Conservation (phyloP, 2,329 filamentous ascomycete genomes). For the Botrytis paeoniae region DNA sequence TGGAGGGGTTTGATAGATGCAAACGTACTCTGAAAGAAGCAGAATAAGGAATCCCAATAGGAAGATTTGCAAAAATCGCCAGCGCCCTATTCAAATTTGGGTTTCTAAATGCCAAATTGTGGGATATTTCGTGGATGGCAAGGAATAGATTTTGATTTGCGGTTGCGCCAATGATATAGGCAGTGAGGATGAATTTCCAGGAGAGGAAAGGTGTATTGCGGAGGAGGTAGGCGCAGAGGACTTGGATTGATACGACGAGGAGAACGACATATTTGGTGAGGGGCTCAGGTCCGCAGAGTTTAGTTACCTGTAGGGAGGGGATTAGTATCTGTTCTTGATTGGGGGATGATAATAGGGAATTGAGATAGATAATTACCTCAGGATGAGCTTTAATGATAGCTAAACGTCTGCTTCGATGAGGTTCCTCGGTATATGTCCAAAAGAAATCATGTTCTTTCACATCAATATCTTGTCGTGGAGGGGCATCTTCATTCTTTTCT, state of each 20-base stretch:
- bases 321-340: not conserved
- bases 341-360: not conserved
- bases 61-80: conserved; percentile 91
- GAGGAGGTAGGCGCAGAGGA: conserved; percentile 73
- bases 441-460: conserved; percentile 61
- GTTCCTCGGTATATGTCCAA: conserved; percentile 99
- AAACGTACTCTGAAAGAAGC: conserved; percentile 81
- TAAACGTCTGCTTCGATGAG: conserved; percentile 82
- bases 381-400: conserved; percentile 98
- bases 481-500: conserved; percentile 4
- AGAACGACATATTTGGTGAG: conserved; percentile 91
- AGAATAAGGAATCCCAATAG: conserved; percentile 93
- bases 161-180: conserved; percentile 89
- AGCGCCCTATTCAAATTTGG: conserved; percentile 77
- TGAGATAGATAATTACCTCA: conserved; percentile 58
- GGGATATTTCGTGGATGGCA: conserved; percentile 97
- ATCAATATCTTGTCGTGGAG: conserved; percentile 24
- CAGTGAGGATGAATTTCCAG: conserved; percentile 79
- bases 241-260: conserved; percentile 77
- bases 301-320: conserved; percentile 66
- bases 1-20: not conserved
- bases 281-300: conserved; percentile 93
- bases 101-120: conserved; percentile 90
- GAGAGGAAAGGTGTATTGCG: conserved; percentile 76
- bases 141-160: conserved; percentile 98